Evolutionary conservation across 805 yeast species (phyloP).

Genomic region (Pichia membranifaciens): DNA sequence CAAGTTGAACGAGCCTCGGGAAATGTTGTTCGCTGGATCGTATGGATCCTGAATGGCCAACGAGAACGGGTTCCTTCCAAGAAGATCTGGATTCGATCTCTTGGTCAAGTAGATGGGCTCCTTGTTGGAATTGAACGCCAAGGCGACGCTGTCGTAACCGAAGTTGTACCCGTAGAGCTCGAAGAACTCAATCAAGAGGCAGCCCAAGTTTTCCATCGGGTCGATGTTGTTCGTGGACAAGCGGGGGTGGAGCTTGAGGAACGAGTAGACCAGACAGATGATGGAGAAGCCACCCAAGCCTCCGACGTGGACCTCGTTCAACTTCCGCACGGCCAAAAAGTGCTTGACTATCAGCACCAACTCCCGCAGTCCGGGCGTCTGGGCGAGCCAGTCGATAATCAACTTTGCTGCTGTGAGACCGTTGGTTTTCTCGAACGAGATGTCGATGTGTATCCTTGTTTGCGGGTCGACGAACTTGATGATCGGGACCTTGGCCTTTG

Average conservation of each 20-base stretch:
- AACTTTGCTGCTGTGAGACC: conserved; percentile 79
- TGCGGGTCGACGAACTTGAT: conserved; percentile 78
- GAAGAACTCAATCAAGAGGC: conserved; percentile 82
- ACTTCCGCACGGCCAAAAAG: conserved; percentile 67
- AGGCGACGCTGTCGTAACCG: conserved; percentile 73
- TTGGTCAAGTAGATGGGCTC: conserved; percentile 57
- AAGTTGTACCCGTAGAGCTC: conserved; percentile 88
- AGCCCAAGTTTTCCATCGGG: conserved; percentile 74
- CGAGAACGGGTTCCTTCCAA: conserved; percentile 52
- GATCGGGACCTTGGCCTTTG: conserved; percentile 90
- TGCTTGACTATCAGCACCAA: conserved; percentile 79
- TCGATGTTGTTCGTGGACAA: conserved; percentile 59
- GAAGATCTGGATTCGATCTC: conserved; percentile 29
- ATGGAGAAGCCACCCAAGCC: conserved; percentile 93
- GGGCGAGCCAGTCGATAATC: conserved; percentile 66
- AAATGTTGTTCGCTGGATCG: conserved; percentile 75
- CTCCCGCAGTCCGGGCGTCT: conserved; percentile 76
- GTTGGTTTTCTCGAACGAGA: conserved; percentile 80
- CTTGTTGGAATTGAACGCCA: conserved; percentile 51
- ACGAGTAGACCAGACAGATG: conserved; percentile 79
- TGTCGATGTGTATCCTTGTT: conserved; percentile 72
- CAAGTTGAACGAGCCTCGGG: conserved; percentile 78
- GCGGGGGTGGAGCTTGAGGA: conserved; percentile 74
- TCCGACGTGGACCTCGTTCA: conserved; percentile 86
- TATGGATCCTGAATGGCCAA: conserved; percentile 86